Evolutionary conservation across 2,329 filamentous ascomycete genomes (phyloP).

Genomic region (Nakataea oryzae): DNA sequence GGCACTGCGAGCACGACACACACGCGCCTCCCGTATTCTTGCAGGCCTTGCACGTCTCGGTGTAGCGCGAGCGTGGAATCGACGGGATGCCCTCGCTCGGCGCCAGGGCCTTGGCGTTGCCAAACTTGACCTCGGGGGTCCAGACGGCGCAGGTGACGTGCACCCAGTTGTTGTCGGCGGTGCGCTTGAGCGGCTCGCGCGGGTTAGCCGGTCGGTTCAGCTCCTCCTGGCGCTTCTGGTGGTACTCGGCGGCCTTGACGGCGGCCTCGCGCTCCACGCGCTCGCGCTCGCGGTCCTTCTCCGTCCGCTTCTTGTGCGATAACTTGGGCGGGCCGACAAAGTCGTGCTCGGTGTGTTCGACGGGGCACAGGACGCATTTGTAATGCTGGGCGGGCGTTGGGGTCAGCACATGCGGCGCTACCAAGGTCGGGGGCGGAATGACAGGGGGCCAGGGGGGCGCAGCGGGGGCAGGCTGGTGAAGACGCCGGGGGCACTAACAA

Average conservation of each 20-base stretch:
- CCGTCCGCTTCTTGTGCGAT: conserved; percentile 76
- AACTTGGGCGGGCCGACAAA: conserved; percentile 74
- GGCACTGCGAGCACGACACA: conserved; percentile 69
- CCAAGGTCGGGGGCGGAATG: conserved; percentile 2
- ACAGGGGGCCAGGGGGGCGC: not conserved
- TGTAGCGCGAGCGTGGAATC: conserved; percentile 62
- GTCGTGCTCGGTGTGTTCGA: conserved; percentile 71
- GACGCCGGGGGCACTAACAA: conserved; percentile 27
- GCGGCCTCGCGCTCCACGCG: conserved; percentile 76
- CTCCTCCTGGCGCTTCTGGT: conserved; percentile 72
- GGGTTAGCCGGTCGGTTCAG: conserved; percentile 75
- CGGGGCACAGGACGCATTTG: conserved; percentile 83
- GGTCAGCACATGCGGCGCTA: conserved; percentile 3
- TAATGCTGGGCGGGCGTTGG: conserved; percentile 49
- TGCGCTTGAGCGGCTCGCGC: conserved; percentile 84
- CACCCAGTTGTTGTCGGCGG: conserved; percentile 95
- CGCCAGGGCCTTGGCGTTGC: conserved; percentile 69
- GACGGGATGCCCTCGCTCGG: conserved; percentile 84
- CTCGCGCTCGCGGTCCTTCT: conserved; percentile 85
- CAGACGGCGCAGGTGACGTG: conserved; percentile 90
- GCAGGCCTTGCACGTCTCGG: conserved; percentile 76
- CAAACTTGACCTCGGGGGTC: conserved; percentile 89
- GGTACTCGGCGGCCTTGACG: conserved; percentile 68
- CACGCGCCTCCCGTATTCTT: conserved; percentile 68
- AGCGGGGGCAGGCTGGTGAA: conserved; percentile 2